Evolutionary conservation across 371 early-diverging fungal genomes (phyloP), one percentile per base, ranked within the genome.

Genomic region (Smittium culicis): DNA sequence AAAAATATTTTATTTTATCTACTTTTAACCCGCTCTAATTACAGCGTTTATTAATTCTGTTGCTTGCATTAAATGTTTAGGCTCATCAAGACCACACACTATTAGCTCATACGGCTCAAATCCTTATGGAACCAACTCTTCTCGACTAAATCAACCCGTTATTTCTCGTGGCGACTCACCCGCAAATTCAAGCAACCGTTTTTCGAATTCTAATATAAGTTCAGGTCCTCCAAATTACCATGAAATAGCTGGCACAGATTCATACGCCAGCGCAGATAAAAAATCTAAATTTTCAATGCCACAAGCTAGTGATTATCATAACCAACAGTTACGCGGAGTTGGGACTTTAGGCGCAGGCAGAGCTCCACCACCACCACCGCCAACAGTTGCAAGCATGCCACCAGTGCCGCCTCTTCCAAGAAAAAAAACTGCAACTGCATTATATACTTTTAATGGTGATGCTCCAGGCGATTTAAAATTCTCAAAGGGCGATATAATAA

Each of bases 391-490:
- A 55, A 75, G 58, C 65, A 77, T 33, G 54, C 71, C 72, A 64
- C 78, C 68, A 70, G 20, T 45, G 45, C 79, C 27, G 74, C 72
- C 30, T 72, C 72, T 54, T 68, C 70, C 27, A 77, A 76, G 28
- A 54, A 27, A 34, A 66, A 8, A 85, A 83, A 30, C 74, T 80
- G 28, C 45, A 45, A 45, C 45, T 45, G 91, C 91, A 0, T 59
- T 86, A 34, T 91, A 86, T 73, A 88, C 87, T 61, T 92, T 85
- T 75, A 72, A 66, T 31, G 86, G 86, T 0, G 80, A 85, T 66
- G 83, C 88, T 71, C 73, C 73, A 0, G 88, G 85, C 28, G 91
- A 92, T 70, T 70, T 92, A 56, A 72, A 79, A 30, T 90, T 92
- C 72, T 77, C 74, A 35, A 82, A 83, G 72, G 88, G 86, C 20